Evolutionary conservation across 768 basidiomycete species (phyloP), one percentile per base, ranked within the genome.

Genomic region (Kwoniella sp.): DNA sequence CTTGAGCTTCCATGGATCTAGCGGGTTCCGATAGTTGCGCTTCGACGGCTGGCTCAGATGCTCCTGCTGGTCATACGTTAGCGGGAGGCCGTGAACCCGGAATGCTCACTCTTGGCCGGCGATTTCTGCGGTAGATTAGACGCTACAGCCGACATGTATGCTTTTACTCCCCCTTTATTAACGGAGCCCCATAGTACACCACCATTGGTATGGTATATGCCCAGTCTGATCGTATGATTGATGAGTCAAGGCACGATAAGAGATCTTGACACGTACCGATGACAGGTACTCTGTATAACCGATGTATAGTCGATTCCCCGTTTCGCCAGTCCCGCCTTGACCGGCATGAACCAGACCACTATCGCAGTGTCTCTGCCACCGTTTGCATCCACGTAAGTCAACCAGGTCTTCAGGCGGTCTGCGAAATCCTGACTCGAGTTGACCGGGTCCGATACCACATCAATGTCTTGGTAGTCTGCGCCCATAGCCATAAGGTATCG

Each of bases 401-500:
- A 12, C 67, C 67, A 69, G 4, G 32, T 11, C 12, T 20, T 11
- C 4, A 66, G 34, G 8, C 60, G 49, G 14, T 50, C 43, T 12
- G 31, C 40, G 23, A 64, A 57, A 37, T 63, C 65, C 32, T 56
- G 33, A 10, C 33, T 28, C 11, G 54, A 50, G 0, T 39, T 12
- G 10, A 61, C 36, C 2, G 65, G 62, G 5, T 46, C 26, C 5
- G 46, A 39, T 10, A 54, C 25, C 22, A 64, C 45, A 33, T 65
- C 61, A 20, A 69, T 60, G 20, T 69, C 67, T 32, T 45, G 33
- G 20, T 56, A 64, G 6, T 58, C 50, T n/a, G 64, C 64, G 28
- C 67, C 64, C 65, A 66, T 69, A 1, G 65, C 62, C 15, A 47
- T 14, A 17, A 69, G 46, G 15, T 49, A 69, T 19, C 64, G 46